Conservation (phyloP, 331 rosid genomes). For the Quercus tomentella region DNA sequence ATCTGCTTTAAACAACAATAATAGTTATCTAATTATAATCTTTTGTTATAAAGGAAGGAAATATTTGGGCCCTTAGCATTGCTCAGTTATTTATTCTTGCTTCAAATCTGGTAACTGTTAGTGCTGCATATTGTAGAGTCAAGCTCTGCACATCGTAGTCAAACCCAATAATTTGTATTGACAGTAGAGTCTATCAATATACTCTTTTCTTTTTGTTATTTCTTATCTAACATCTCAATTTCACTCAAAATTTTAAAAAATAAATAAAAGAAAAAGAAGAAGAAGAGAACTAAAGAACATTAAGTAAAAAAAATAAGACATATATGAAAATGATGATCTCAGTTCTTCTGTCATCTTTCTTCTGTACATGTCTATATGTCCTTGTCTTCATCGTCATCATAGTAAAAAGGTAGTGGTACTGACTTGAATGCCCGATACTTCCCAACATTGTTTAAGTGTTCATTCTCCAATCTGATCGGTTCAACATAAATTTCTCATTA, state of each 20-base stretch:
- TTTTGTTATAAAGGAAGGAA: not conserved
- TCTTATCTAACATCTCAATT: not conserved
- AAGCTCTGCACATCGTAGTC: not conserved
- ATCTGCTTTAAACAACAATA: no score
- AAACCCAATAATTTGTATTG: not conserved
- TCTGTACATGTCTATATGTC: not conserved
- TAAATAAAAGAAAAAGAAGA: not conserved
- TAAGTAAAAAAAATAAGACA: not conserved
- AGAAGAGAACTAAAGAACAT: no score
- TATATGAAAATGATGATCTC: not conserved
- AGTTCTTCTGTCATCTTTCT: not conserved
- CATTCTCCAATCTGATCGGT: constrained; percentile 53
- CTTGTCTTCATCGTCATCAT: constrained; percentile 21
- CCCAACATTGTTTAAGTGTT: constrained; percentile 65
- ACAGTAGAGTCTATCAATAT: not conserved
- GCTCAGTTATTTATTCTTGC: not conserved
- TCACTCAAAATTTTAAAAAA: not conserved
- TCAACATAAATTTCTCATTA: not conserved
- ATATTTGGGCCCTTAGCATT: not conserved
- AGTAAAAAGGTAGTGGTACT: constrained; percentile 51
- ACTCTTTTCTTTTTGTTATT: not conserved
- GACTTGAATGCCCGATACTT: constrained; percentile 62
- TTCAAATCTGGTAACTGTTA: not conserved
- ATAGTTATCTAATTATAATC: not conserved
- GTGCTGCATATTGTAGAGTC: not conserved